A percentile compares a stretch with the other conserved stretches of the same genome.
phyloP scores from a whole-genome alignment of 23 red algal species.

The Gracilaria domingensis region DNA sequence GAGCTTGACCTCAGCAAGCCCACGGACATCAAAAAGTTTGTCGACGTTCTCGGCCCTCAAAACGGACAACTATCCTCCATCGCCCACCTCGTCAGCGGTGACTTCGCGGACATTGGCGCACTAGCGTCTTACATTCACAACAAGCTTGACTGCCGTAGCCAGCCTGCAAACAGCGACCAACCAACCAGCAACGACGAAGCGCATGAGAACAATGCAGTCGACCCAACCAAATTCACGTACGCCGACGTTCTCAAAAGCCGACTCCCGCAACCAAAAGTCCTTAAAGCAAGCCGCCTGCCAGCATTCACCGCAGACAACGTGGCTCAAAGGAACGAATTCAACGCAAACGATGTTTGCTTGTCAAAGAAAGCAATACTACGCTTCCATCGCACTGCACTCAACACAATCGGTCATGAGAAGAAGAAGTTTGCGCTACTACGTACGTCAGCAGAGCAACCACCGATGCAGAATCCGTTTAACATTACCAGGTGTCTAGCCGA shows the following conservation, averaged over 20 bases:
- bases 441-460: background rate
- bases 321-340: background rate
- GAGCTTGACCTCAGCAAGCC: background rate
- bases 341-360: background rate
- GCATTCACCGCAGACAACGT: background rate
- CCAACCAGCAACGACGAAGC: background rate
- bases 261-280: background rate
- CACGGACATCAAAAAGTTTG: background rate
- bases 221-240: background rate
- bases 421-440: background rate
- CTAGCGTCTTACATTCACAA: background rate
- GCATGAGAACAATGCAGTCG: background rate
- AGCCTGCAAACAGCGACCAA: background rate
- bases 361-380: background rate
- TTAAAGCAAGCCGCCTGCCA: background rate
- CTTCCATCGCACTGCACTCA: background rate
- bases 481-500: background rate
- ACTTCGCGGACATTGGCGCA: background rate
- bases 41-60: background rate
- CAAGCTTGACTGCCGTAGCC: background rate
- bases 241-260: background rate
- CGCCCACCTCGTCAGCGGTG: background rate
- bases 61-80: constrained; percentile 2
- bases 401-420: background rate
- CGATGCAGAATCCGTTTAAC: background rate